Conservation (phyloP, 1,284 basidiomycete species). For the Moesziomyces sp. region DNA sequence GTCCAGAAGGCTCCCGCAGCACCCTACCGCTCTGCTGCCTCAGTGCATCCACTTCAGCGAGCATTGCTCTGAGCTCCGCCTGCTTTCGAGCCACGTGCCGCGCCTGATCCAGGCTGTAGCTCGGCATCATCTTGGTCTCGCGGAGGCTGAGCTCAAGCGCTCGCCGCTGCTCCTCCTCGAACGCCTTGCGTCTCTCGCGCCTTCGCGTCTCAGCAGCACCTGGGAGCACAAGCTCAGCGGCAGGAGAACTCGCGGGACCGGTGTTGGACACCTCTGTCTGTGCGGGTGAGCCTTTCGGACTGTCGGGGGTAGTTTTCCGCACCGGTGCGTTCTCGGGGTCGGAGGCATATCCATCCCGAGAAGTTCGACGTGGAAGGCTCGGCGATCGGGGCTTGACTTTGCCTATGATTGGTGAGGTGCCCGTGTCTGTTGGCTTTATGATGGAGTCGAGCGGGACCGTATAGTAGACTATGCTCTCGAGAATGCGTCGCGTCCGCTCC, state of each 20-base stretch:
- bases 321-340: slow-evolving; percentile 34
- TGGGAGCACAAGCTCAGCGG: neutral
- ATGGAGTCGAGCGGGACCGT: slow-evolving; percentile 15
- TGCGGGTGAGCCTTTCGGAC: neutral
- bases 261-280: neutral
- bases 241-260: neutral
- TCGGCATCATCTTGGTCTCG: slow-evolving; percentile 53
- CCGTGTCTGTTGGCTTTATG: neutral
- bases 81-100: slow-evolving; percentile 18
- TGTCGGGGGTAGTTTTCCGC: slow-evolving; percentile 1
- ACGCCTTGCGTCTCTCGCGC: slow-evolving; percentile 32
- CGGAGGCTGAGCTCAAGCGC: slow-evolving; percentile 42
- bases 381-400: slow-evolving; percentile 6
- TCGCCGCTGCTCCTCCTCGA: slow-evolving; percentile 36
- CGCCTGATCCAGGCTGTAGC: slow-evolving; percentile 42
- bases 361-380: slow-evolving; percentile 12
- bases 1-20: slow-evolving; percentile 15
- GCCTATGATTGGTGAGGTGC: neutral
- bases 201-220: slow-evolving; percentile 7
- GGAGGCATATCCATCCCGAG: slow-evolving; percentile 35
- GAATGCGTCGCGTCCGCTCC: slow-evolving; percentile 26
- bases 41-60: slow-evolving; percentile 13
- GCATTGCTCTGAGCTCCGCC: slow-evolving; percentile 10
- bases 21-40: neutral
- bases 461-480: slow-evolving; percentile 38